phyloP scores from a whole-genome alignment of 2,329 filamentous ascomycete species.

The Torrubiellomyces zombiae region DNA sequence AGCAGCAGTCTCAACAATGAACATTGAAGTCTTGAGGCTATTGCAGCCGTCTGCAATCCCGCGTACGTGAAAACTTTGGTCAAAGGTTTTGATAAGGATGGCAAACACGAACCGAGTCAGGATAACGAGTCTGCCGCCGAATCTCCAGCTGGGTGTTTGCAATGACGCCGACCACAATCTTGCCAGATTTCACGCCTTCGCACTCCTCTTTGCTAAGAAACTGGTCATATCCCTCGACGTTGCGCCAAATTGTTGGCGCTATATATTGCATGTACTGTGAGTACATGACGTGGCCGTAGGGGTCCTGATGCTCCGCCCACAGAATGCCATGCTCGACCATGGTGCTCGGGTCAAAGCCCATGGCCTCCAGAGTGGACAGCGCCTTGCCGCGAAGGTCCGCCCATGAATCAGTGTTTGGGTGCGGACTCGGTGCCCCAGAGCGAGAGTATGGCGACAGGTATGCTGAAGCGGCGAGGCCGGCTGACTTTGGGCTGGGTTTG shows the following conservation, averaged over 20 bases:
- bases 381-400: conserved; percentile 13
- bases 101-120: conserved; percentile 4
- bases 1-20: no score
- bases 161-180: conserved; percentile 7
- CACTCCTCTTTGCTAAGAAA: conserved; percentile 9
- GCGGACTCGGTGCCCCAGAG: no score
- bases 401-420: no score
- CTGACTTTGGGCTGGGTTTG: no score
- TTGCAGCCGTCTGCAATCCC: no score
- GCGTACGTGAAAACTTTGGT: no score
- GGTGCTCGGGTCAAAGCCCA: conserved; percentile 5
- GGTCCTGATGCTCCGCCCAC: conserved; percentile 12
- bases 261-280: conserved; percentile 10
- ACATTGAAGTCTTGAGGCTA: no score
- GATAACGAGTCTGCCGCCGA: conserved; percentile 9
- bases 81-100: no score
- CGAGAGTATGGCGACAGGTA: no score
- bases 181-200: conserved; percentile 9
- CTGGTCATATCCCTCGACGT: conserved; percentile 10
- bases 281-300: conserved; percentile 11
- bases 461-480: no score
- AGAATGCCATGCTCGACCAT: conserved; percentile 8
- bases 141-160: conserved; percentile 9
- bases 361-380: conserved; percentile 5
- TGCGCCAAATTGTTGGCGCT: conserved; percentile 7